Base-by-base conservation (phyloP, 148 eudicot species). In the Silene latifolia region DNA sequence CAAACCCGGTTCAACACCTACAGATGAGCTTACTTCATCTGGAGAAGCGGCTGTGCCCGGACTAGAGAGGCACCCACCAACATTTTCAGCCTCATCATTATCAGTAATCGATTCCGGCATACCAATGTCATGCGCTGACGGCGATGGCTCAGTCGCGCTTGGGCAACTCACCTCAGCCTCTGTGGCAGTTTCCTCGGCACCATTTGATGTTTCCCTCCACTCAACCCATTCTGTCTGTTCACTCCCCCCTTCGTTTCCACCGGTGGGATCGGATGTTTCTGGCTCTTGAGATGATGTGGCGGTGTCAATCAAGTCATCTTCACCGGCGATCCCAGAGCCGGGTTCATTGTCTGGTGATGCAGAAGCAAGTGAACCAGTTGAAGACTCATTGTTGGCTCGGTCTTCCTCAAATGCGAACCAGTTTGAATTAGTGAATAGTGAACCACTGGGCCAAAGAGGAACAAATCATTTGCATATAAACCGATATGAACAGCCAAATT, bases 381-480 rank as follows among this genome's bases (percentile, higher is more conserved):
- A 44, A 7, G 62, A 75, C 60, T 90, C 96, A 61, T 83, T 78
- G 70, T 63, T 72, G 59, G 44, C 78, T 53, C 78, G 83, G 29
- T 87, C 85, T 7, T 92, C 93, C 82, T 86, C 96, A 65, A 91
- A 90, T 68, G 96, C 97, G 77, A 95, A 90, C 97, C 97, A 95
- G 82, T 92, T 86, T 74, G 97, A 89, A 82, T 90, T 89, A 29
- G 91, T 90, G 73, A 94, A 88, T 53, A 91, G 85, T 23, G 97
- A 90, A 29, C 90, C 90, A 62, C 97, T 92, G 88, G 19, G 39
- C 67, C 29, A 27, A 27, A 27, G 29, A 57, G 18, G 63, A 18
- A 46, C 54, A 46, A 7, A 21, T 1, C 8, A 27, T 27, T 27
- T 27, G 1, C 29, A 27, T 27, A 27, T 27, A 27, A 27, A 27